Evolutionary conservation across 225 moss, liverwort and hornwort species (phyloP).

Genomic region (Rhytidiadelphus loreus): DNA sequence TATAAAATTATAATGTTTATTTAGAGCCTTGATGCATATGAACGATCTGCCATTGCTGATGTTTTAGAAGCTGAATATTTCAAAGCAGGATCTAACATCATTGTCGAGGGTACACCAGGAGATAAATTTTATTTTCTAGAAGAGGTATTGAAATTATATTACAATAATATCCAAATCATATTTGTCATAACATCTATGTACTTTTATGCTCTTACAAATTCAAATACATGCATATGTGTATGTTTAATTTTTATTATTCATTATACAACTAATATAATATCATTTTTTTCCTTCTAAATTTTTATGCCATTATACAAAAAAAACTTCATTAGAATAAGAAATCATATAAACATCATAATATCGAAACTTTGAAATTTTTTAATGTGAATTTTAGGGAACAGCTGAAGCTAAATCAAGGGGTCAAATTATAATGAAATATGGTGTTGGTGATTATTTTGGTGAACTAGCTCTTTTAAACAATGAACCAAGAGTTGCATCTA

Average conservation of each 20-base stretch:
- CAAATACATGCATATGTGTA: too few species aligned
- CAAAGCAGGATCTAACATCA: slow-evolving; percentile 44
- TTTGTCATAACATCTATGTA: not conserved
- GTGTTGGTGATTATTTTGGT: slow-evolving; percentile 86
- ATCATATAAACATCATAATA: too few species aligned
- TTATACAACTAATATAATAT: too few species aligned
- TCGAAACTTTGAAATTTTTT: not conserved
- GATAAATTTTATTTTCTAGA: slow-evolving; percentile 88
- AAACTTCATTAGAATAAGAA: not conserved
- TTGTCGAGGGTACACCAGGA: slow-evolving; percentile 71
- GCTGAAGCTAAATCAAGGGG: slow-evolving; percentile 67
- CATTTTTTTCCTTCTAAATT: not conserved
- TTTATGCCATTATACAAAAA: too few species aligned
- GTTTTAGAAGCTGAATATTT: slow-evolving; percentile 81
- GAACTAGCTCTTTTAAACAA: slow-evolving; percentile 81
- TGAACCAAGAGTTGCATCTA: slow-evolving; percentile 71
- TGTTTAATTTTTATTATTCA: too few species aligned
- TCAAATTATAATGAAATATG: slow-evolving; percentile 63
- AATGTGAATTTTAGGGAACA: slow-evolving; percentile 21
- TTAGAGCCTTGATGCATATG: slow-evolving; percentile 69
- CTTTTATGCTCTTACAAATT: not conserved
- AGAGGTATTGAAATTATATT: slow-evolving; percentile 29
- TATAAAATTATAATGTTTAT: not conserved
- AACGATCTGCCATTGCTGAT: slow-evolving; percentile 82
- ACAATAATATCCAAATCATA: not conserved